phyloP scores from a whole-genome alignment of 2,329 filamentous ascomycete genomes.

The Alternaria arbusti region DNA sequence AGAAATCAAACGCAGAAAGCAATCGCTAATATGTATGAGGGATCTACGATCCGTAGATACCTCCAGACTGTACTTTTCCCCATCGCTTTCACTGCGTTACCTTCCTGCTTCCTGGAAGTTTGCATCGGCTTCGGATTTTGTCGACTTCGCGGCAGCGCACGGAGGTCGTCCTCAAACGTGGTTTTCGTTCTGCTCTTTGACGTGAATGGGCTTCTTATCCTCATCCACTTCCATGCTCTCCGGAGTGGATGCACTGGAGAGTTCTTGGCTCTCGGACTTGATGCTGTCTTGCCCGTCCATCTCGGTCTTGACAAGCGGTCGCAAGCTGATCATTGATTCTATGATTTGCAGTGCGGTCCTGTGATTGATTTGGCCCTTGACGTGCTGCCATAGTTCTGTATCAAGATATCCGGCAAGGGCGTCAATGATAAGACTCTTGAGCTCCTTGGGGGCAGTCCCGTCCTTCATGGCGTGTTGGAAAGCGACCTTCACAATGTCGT shows the following conservation, averaged over 20 bases:
- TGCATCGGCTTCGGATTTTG: not conserved
- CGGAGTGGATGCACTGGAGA: not conserved
- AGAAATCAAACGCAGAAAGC: not conserved
- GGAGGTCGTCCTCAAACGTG: not conserved
- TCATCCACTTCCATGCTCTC: not conserved
- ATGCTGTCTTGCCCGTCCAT: not conserved
- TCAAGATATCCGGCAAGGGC: slow-evolving; percentile 20
- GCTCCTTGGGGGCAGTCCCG: slow-evolving; percentile 8
- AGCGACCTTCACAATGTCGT: slow-evolving; percentile 14
- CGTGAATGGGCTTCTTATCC: not conserved
- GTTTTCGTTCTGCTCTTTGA: not conserved
- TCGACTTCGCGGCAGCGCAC: not conserved
- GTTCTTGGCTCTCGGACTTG: slow-evolving; percentile 6
- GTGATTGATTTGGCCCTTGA: slow-evolving; percentile 4
- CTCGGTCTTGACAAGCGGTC: slow-evolving; percentile 4
- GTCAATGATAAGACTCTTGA: slow-evolving; percentile 20
- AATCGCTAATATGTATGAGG: not conserved
- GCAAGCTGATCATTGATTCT: slow-evolving; percentile 7
- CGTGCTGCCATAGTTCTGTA: slow-evolving; percentile 7
- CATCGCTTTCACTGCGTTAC: not conserved
- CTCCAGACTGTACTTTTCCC: not conserved
- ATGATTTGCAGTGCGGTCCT: slow-evolving; percentile 7
- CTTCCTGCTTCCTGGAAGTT: not conserved
- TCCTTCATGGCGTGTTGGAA: slow-evolving; percentile 28
- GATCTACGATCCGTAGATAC: not conserved